These are phyloP conservation scores for Myotisia sp. DNA, from an alignment of 2,329 filamentous ascomycete species.

Conservation along the genomic window DNA sequence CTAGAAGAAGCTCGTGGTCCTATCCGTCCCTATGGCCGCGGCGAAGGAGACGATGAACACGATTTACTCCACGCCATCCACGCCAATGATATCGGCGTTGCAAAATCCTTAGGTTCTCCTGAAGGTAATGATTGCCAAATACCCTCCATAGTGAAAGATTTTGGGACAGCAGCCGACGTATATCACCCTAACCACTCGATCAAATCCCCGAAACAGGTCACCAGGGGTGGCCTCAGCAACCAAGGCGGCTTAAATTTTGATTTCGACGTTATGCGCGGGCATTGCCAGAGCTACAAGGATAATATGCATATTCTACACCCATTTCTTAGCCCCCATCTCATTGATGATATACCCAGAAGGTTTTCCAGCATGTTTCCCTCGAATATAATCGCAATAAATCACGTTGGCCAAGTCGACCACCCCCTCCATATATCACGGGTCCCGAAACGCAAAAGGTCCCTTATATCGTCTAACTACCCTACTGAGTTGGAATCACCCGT, in stretches of 20 bases:
- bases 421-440: too few species aligned
- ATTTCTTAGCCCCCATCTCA: constrained; percentile 44
- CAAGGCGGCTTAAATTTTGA: constrained; percentile 41
- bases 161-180: constrained; percentile 35
- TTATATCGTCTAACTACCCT: constrained; percentile 4
- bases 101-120: constrained; percentile 13
- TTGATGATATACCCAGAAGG: too few species aligned
- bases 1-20: constrained; percentile 60
- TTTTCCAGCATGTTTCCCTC: too few species aligned
- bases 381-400: too few species aligned
- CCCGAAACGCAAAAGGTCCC: constrained; percentile 12
- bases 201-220: constrained; percentile 17
- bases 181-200: constrained; percentile 18
- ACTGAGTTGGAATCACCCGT: constrained; percentile 7
- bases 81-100: too few species aligned
- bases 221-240: constrained; percentile 36
- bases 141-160: constrained; percentile 35
- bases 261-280: constrained; percentile 33
- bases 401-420: too few species aligned
- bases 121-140: constrained; percentile 20
- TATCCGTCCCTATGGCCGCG: constrained; percentile 61
- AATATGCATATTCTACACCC: constrained; percentile 52
- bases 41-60: constrained; percentile 52
- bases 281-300: constrained; percentile 42
- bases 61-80: too few species aligned